phyloP scores from a whole-genome alignment of 2,329 filamentous ascomycete species.

The Bertia moriformis region DNA sequence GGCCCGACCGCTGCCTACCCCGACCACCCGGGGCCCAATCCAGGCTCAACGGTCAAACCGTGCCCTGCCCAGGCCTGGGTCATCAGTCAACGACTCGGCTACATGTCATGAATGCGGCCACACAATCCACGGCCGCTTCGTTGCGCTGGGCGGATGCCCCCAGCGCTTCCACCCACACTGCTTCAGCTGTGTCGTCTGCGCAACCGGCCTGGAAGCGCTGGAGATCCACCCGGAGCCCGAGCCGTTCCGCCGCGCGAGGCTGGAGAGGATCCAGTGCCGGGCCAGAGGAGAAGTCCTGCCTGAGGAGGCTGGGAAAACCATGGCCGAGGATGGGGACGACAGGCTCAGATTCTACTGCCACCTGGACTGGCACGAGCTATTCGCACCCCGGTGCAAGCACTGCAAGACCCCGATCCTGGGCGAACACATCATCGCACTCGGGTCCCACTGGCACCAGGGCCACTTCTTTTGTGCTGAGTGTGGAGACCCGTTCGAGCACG shows the following conservation, averaged over 20 bases:
- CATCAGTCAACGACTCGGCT: conserved; percentile 41
- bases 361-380: conserved; percentile 94
- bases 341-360: conserved; percentile 84
- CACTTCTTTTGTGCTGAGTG: conserved; percentile 99
- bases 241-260: conserved; percentile 50
- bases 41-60: neutral
- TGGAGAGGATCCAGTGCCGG: conserved; percentile 57
- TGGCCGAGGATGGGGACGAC: conserved; percentile 59
- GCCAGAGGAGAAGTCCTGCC: conserved; percentile 40
- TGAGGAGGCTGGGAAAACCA: conserved; percentile 47
- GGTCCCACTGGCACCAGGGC: conserved; percentile 89
- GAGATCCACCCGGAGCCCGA: conserved; percentile 92
- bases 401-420: conserved; percentile 94
- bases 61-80: conserved; percentile 40
- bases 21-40: conserved; percentile 30
- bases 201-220: conserved; percentile 78
- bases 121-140: conserved; percentile 79
- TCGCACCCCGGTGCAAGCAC: conserved; percentile 82
- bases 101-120: conserved; percentile 72
- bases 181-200: conserved; percentile 78
- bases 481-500: conserved; percentile 75
- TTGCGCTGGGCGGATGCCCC: conserved; percentile 59
- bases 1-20: conserved; percentile 8
- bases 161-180: conserved; percentile 85
- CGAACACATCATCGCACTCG: conserved; percentile 84